Base-by-base conservation (phyloP, 2,329 filamentous ascomycete genomes). In the Thermochaetoides dissita region DNA sequence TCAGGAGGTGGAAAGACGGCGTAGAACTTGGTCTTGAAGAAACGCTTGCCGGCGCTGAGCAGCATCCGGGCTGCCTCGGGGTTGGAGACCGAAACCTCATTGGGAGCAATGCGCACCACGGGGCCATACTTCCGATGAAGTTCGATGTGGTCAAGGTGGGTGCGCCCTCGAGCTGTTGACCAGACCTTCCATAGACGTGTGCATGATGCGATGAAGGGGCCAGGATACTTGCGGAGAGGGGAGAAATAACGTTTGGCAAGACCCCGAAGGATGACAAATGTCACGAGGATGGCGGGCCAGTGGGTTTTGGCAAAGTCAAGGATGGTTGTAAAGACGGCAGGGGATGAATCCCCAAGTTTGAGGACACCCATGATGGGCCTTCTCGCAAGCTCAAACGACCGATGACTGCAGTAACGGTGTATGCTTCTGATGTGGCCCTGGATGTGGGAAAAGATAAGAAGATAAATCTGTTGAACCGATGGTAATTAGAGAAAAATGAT, bases 1-100 rank as follows among this genome's bases (percentile, higher is more conserved):
- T 72, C 68, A 0, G 68, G 65, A 3, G 71, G 71, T 30, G 70
- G 70, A 51, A 74, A 74, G 6, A 74, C 70, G 34, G 55, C 59
- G 51, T 72, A 72, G 48, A 72, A 72, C 43, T 63, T 57, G 3
- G 69, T 71, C 59, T 72, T 72, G 57, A 65, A 63, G 56, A 71
- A 71, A 12, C 66, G 61, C 53, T 69, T 70, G 7, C 69, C 69
- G 1, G 68, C 68, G 36, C 62, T 62, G 29, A 72, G 58, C 9
- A 72, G 48, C 7, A 60, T 55, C 2, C 68, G 59, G 6, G 67
- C 64, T 0, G 66, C 64, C 42, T 65, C 59, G 3, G 67, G 67
- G 2, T 65, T 67, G 0, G 65, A 53, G 30, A 71, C 53, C 0
- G 67, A 68, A 4, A 71, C 59, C 52, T 71, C 67, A 49, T 67